A percentile compares a stretch with the other conserved stretches of the same genome.
phyloP scores from a whole-genome alignment of 768 basidiomycete species.

The Agrocybe praecox region DNA sequence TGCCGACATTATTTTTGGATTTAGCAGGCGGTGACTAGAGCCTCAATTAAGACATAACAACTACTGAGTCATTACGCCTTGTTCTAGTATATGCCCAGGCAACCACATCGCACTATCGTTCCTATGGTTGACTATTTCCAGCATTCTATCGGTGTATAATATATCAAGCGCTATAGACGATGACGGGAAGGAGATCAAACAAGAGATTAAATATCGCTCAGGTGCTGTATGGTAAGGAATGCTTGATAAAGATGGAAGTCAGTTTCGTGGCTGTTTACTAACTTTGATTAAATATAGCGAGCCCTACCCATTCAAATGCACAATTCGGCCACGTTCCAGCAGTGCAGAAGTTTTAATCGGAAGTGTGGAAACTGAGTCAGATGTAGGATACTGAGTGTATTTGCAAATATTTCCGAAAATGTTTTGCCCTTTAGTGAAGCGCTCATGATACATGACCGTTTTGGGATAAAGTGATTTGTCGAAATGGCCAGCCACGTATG shows the following conservation, averaged over 20 bases:
- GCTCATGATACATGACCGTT: no score
- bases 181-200: conserved; percentile 2
- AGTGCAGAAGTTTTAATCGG: no score
- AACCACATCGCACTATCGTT: conserved; percentile 28
- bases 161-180: conserved; percentile 15
- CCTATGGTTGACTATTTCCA: conserved; percentile 29
- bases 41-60: background rate
- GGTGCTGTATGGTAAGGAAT: conserved; percentile 5
- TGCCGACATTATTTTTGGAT: conserved; percentile 35
- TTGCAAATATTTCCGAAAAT: no score
- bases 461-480: no score
- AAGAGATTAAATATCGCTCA: background rate
- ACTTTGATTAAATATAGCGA: background rate
- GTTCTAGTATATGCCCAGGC: conserved; percentile 37
- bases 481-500: no score
- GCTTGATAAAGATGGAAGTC: background rate
- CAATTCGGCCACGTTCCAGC: conserved; percentile 3
- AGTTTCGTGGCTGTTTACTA: no score
- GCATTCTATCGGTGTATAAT: conserved; percentile 33
- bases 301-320: conserved; percentile 7
- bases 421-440: no score
- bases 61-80: background rate
- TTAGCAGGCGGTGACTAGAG: conserved; percentile 36
- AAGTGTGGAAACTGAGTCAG: no score
- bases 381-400: no score